A percentile compares a stretch with the other conserved stretches of the same genome.
Evolutionary conservation across 2,329 filamentous ascomycete genomes (phyloP).

Genomic region (Pseudocercospora pini-densiflorae): DNA sequence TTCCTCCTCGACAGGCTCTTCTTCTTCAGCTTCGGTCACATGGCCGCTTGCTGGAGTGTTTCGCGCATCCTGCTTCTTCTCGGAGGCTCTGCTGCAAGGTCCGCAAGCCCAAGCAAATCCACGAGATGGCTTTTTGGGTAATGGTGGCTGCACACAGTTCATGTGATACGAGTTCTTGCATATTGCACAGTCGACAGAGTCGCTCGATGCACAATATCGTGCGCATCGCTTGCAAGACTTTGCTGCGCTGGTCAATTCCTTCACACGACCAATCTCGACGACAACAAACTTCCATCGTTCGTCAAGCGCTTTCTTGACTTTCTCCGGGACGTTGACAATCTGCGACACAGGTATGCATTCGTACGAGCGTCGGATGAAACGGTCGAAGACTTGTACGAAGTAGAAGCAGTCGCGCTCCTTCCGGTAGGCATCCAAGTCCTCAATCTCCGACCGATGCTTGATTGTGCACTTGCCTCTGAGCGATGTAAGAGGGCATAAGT

Average conservation of each 20-base stretch:
- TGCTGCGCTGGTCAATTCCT: slow-evolving; percentile 93
- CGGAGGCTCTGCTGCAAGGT: slow-evolving; percentile 93
- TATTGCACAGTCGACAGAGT: slow-evolving; percentile 96
- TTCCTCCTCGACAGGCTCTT: slow-evolving; percentile 69
- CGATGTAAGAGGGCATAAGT: slow-evolving; percentile 89
- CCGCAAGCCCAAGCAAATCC: slow-evolving; percentile 99
- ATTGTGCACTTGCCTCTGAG: slow-evolving; percentile 93
- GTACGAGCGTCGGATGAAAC: slow-evolving; percentile 97
- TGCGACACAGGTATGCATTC: slow-evolving; percentile 90
- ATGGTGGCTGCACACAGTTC: slow-evolving; percentile 90
- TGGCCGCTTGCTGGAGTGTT: slow-evolving; percentile 73
- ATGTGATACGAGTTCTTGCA: slow-evolving; percentile 97
- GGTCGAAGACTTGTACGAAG: slow-evolving; percentile 97
- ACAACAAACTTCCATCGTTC: slow-evolving; percentile 97
- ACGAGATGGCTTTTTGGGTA: slow-evolving; percentile 94
- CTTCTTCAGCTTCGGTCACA: slow-evolving; percentile 63
- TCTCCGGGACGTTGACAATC: slow-evolving; percentile 94
- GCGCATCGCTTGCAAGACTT: slow-evolving; percentile 94
- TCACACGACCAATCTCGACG: slow-evolving; percentile 89
- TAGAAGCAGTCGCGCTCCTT: slow-evolving; percentile 88
- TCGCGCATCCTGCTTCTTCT: slow-evolving; percentile 86
- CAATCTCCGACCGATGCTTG: slow-evolving; percentile 83
- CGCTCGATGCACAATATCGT: slow-evolving; percentile 89
- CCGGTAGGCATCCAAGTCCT: slow-evolving; percentile 80
- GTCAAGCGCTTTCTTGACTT: slow-evolving; percentile 93